Conservation (phyloP, 768 basidiomycete genomes). For the Naematelia encephala region DNA sequence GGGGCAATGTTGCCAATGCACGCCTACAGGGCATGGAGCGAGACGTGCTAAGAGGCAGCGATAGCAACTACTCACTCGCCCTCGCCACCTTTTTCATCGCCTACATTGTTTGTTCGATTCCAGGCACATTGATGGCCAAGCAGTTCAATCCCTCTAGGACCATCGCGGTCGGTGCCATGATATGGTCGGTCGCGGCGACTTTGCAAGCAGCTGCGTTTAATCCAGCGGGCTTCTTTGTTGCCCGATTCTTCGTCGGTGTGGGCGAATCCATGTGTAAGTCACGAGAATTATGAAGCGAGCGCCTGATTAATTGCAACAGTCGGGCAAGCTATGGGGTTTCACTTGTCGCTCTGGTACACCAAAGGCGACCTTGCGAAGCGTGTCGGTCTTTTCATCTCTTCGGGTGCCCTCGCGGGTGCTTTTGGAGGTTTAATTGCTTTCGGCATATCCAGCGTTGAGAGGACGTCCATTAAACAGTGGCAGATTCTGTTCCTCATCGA, state of each 20-base stretch:
- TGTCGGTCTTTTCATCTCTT: slow-evolving; percentile 52
- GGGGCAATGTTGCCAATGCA: slow-evolving; percentile 49
- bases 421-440: slow-evolving; percentile 48
- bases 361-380: slow-evolving; percentile 51
- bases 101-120: slow-evolving; percentile 47
- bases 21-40: slow-evolving; percentile 48
- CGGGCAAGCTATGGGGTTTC: slow-evolving; percentile 47
- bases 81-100: slow-evolving; percentile 50
- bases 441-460: slow-evolving; percentile 36
- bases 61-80: slow-evolving; percentile 50
- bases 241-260: slow-evolving; percentile 49
- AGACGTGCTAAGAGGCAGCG: slow-evolving; percentile 40
- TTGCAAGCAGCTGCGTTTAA: slow-evolving; percentile 48
- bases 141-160: slow-evolving; percentile 47
- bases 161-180: slow-evolving; percentile 51
- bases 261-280: slow-evolving; percentile 31
- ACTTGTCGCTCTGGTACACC: slow-evolving; percentile 49
- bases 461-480: slow-evolving; percentile 36
- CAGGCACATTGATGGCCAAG: slow-evolving; percentile 52
- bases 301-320: too few relatives aligned
- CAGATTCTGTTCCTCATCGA: slow-evolving; percentile 54
- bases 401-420: slow-evolving; percentile 48
- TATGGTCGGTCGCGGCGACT: slow-evolving; percentile 52
- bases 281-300: too few relatives aligned
- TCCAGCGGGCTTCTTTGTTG: slow-evolving; percentile 50